Conservation (phyloP, 768 basidiomycete genomes). For the Termitomyces sp. region DNA sequence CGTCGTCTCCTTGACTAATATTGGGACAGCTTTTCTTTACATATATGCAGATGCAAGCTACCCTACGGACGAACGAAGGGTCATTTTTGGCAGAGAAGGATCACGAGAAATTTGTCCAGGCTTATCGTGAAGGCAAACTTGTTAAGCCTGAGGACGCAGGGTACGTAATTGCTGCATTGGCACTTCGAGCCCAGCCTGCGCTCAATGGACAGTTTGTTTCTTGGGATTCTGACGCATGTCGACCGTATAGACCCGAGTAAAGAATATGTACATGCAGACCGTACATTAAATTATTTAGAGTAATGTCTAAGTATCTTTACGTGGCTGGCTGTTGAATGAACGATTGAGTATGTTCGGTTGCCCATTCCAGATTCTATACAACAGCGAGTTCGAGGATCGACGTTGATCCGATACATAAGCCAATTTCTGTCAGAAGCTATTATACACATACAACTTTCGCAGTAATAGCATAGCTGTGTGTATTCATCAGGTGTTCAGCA, state of each 20-base stretch:
- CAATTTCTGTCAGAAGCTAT: too few relatives aligned
- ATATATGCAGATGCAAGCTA: slow-evolving; percentile 70
- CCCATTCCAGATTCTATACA: too few relatives aligned
- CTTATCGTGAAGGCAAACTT: slow-evolving; percentile 60
- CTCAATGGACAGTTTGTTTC: slow-evolving; percentile 75
- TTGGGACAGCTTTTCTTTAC: not conserved
- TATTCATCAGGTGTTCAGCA: too few relatives aligned
- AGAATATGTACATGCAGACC: too few relatives aligned
- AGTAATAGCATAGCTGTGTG: too few relatives aligned
- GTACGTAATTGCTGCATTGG: slow-evolving; percentile 72
- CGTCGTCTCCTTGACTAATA: slow-evolving; percentile 17
- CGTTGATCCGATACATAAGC: too few relatives aligned
- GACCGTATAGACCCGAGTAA: slow-evolving; percentile 34
- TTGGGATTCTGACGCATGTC: slow-evolving; percentile 74
- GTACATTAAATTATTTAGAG: not conserved
- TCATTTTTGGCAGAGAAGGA: slow-evolving; percentile 50
- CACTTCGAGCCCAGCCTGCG: slow-evolving; percentile 54
- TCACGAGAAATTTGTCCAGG: slow-evolving; percentile 51
- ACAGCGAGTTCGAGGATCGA: not conserved
- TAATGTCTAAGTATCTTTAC: not conserved
- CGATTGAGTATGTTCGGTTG: too few relatives aligned
- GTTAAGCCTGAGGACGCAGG: slow-evolving; percentile 72
- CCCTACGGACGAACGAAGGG: slow-evolving; percentile 44
- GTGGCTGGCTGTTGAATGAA: not conserved
- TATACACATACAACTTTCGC: not conserved